phyloP scores from a whole-genome alignment of 2,329 filamentous ascomycete genomes.

The Xylariaceae sp. region DNA sequence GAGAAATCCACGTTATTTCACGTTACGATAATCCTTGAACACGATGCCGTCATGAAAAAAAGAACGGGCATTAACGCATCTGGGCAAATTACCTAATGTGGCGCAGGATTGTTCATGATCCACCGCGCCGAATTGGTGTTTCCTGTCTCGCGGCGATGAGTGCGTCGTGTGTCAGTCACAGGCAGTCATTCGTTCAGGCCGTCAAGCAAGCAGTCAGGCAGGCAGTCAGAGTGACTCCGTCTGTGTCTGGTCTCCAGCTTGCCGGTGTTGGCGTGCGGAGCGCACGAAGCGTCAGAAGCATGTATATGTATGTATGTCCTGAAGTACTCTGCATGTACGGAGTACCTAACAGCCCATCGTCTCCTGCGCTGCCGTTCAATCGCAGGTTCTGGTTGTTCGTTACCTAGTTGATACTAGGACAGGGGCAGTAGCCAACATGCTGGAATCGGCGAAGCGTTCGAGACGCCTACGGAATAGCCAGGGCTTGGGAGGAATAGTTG shows the following conservation, averaged over 20 bases:
- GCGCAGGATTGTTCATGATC: conserved; percentile 3
- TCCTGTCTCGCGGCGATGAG: conserved; percentile 1
- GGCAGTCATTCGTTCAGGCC: too few species aligned
- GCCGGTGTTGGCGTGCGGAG: too few species aligned
- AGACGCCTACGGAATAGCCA: conserved; percentile 2
- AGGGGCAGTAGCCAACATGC: conserved; percentile 15
- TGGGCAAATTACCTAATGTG: neutral
- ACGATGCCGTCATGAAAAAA: neutral
- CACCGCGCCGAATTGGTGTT: conserved; percentile 7
- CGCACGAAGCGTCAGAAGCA: too few species aligned
- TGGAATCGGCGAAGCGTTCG: conserved; percentile 19
- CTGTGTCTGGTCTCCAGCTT: too few species aligned
- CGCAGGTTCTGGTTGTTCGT: conserved; percentile 1
- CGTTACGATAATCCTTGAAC: neutral
- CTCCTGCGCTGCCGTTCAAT: neutral
- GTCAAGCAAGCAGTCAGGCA: too few species aligned
- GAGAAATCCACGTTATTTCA: neutral
- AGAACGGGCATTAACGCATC: neutral
- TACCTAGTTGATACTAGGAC: conserved; percentile 3
- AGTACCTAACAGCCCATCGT: neutral
- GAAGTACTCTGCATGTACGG: neutral
- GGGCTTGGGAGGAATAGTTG: conserved; percentile 8
- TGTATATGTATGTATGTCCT: neutral
- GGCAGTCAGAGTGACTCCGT: too few species aligned
- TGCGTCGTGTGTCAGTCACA: too few species aligned